Base-by-base conservation (phyloP, 306 rosid genomes). In the Cercis canadensis region DNA sequence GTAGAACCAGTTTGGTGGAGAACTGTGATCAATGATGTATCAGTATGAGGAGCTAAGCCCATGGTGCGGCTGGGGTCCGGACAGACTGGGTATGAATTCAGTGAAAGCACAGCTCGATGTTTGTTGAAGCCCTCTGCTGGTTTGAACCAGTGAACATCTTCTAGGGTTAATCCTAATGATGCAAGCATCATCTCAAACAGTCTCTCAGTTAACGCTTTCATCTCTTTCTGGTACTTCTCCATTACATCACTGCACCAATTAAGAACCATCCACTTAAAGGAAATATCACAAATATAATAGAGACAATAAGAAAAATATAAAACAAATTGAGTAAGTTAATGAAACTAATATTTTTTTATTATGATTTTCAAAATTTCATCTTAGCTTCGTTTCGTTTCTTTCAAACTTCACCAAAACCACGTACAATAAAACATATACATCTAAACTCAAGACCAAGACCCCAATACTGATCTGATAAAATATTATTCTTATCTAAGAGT, bases 21-120 rank as follows among this genome's bases (percentile, higher is more conserved):
- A 33, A 86, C 31, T 21, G 94, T 88, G 50, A 86, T 55, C 21
- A 86, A 0, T 3, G 90, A 83, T 8, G 90, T 67, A 81, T 86
- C 91, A 0, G 86, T 81, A 29, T 83, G 91, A 31, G 87, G 79
- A 24, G 84, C 86, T 29, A 88, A 7, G 70, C 95, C 95, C 78
- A 86, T 75, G 36, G 81, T 86, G n/a, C 18, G 72, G 11, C 16
- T 10, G 0, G 89, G 89, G 34, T 86, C 83, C 0, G 87, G 95
- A 73, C 91, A 86, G 0, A 65, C 32, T 5, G 89, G 95, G 68
- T 84, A 84, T 6, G 87, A 86, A 76, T 85, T 81, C 33, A 88
- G 29, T 6, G 76, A 79, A 13, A 86, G 67, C 2, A 79, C 1
- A 47, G 6, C 58, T 13, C 69, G 56, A 0, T 75, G 14, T 0